These are phyloP conservation scores for Cicer bijugum DNA, from an alignment of 306 rosid genomes.

Conservation along the genomic window DNA sequence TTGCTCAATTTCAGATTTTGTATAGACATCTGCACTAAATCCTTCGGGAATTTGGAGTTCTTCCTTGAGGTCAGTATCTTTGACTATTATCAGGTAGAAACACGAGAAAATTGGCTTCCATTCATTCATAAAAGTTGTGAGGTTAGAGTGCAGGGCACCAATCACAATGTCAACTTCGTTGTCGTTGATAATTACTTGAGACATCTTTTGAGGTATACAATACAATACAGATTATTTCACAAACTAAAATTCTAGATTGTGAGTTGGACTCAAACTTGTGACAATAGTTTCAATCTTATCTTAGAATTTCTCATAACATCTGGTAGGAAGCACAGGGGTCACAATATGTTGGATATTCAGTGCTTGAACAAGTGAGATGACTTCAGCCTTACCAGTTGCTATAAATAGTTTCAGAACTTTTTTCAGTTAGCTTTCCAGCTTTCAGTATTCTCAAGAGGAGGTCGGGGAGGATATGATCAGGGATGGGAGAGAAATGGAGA, in stretches of 20 bases:
- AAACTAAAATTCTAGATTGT: constrained; percentile 30
- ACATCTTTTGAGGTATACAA: constrained; percentile 59
- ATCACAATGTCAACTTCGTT: constrained; percentile 89
- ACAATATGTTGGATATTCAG: constrained; percentile 73
- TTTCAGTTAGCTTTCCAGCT: constrained; percentile 92
- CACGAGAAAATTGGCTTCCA: constrained; percentile 76
- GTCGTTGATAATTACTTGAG: constrained; percentile 58
- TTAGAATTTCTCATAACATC: constrained; percentile 83
- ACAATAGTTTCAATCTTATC: constrained; percentile 40
- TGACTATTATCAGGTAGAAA: constrained; percentile 80
- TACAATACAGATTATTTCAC: constrained; percentile 38
- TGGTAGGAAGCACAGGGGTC: constrained; percentile 91
- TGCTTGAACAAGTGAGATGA: constrained; percentile 71
- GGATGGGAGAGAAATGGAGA: constrained; percentile 86
- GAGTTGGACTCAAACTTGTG: constrained; percentile 42
- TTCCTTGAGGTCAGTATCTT: constrained; percentile 83
- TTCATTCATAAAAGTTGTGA: constrained; percentile 69
- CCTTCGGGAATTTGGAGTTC: constrained; percentile 81
- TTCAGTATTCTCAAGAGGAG: constrained; percentile 77
- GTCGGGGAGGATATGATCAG: constrained; percentile 89
- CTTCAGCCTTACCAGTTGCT: constrained; percentile 88
- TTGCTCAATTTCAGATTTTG: constrained; percentile 68
- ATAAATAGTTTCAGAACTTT: constrained; percentile 78
- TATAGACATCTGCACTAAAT: constrained; percentile 62
- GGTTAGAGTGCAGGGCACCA: constrained; percentile 74